A percentile compares a stretch with the other conserved stretches of the same genome.
phyloP scores from a whole-genome alignment of 208 protist species.

The Trypanosoma theileri region DNA sequence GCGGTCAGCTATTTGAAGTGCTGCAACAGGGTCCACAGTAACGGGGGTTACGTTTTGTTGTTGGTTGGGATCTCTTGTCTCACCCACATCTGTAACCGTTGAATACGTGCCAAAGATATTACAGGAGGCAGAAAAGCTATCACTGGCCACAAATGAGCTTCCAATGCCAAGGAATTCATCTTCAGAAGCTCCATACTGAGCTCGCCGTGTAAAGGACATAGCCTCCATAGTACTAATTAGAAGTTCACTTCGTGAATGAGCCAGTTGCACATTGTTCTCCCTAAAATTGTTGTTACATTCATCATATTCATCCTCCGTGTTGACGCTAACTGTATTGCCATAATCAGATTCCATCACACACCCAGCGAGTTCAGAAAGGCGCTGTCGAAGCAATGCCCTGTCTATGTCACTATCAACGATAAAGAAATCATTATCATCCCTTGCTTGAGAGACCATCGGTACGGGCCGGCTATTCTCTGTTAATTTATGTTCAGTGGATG shows the following conservation, averaged over 20 bases:
- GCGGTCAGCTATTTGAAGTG: conserved; percentile 15
- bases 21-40: conserved; percentile 11
- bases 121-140: not conserved
- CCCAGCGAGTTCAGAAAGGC: conserved; percentile 1
- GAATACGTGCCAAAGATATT: not conserved
- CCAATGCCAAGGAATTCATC: not conserved
- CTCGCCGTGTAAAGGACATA: conserved; percentile 10
- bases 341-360: not conserved
- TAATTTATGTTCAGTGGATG: too few relatives aligned
- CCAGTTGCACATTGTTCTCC: not conserved
- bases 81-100: not conserved
- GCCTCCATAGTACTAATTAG: conserved; percentile 7
- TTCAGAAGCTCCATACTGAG: not conserved
- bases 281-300: not conserved
- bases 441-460: not conserved
- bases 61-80: not conserved
- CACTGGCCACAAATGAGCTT: not conserved
- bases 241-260: not conserved
- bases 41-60: not conserved
- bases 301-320: not conserved
- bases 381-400: not conserved
- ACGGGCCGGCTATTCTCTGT: too few relatives aligned
- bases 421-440: conserved; percentile 3
- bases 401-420: conserved; percentile 10
- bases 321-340: not conserved